phyloP scores from a whole-genome alignment of 1,284 basidiomycete genomes.

The Agroathelia rolfsii region DNA sequence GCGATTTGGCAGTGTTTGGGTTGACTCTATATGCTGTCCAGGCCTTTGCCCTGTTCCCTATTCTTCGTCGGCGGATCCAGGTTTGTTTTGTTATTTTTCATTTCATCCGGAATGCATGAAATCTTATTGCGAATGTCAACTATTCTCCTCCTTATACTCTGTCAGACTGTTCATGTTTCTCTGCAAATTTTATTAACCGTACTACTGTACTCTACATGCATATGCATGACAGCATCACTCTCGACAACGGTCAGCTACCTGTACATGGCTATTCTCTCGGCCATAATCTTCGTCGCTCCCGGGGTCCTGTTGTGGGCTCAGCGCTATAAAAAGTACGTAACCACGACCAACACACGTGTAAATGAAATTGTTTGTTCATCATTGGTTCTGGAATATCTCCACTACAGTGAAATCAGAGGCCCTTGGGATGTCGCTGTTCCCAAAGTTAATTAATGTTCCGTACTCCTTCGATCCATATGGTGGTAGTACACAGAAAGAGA shows the following conservation, averaged over 20 bases:
- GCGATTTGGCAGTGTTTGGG: conserved; percentile 84
- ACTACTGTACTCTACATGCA: conserved; percentile 33
- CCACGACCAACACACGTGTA: too few species aligned
- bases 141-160: conserved; percentile 11
- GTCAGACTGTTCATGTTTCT: conserved; percentile 28
- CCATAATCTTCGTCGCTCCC: conserved; percentile 63
- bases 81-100: conserved; percentile 30
- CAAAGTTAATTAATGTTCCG: conserved; percentile 36
- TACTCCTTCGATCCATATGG: background rate
- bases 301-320: conserved; percentile 72
- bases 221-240: conserved; percentile 41
- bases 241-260: conserved; percentile 44
- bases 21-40: conserved; percentile 82
- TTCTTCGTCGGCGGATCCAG: conserved; percentile 70
- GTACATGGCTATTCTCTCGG: conserved; percentile 37
- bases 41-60: conserved; percentile 79
- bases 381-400: conserved; percentile 5
- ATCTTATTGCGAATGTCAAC: conserved; percentile 9
- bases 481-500: too few species aligned
- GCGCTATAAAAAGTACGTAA: conserved; percentile 68
- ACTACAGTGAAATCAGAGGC: conserved; percentile 38
- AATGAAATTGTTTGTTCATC: background rate
- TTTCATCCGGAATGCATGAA: conserved; percentile 12
- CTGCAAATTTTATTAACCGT: conserved; percentile 45
- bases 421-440: conserved; percentile 45